A percentile compares a stretch with the other conserved stretches of the same genome.
Evolutionary conservation across 163 green algal species (phyloP).

Genomic region (Scenedesmus sp.): DNA sequence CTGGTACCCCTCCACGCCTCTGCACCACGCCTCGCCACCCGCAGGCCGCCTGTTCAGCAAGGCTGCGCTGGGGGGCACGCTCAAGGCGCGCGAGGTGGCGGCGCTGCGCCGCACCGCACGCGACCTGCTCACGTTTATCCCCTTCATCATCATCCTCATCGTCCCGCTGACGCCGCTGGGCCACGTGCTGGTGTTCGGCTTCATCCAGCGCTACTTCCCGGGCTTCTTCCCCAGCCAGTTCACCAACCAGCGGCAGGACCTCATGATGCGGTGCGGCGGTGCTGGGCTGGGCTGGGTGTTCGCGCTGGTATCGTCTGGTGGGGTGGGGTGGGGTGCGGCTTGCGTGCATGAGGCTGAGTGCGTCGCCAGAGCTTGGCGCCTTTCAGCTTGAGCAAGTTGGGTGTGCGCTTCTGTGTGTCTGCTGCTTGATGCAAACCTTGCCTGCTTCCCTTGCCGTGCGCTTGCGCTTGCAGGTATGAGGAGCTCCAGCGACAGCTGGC

Average conservation of each 20-base stretch:
- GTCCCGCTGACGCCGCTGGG: slow-evolving; percentile 95
- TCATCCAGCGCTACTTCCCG: slow-evolving; percentile 98
- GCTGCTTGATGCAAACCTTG: neutral
- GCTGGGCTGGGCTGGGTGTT: too few species aligned
- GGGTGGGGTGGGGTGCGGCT: neutral
- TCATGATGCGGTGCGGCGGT: slow-evolving; percentile 85
- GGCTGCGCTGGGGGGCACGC: slow-evolving; percentile 83
- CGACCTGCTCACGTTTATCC: slow-evolving; percentile 96
- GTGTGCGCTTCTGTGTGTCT: neutral
- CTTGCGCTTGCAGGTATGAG: slow-evolving; percentile 81
- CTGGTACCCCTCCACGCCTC: neutral
- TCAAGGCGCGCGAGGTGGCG: slow-evolving; percentile 94
- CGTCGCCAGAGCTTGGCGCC: too few species aligned
- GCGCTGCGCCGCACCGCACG: slow-evolving; percentile 90
- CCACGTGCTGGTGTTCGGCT: slow-evolving; percentile 97
- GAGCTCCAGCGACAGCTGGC: slow-evolving; percentile 85
- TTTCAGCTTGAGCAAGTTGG: too few species aligned
- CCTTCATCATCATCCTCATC: slow-evolving; percentile 98
- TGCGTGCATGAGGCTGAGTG: neutral
- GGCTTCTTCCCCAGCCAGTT: slow-evolving; percentile 98
- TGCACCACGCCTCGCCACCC: neutral
- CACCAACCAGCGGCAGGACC: slow-evolving; percentile 88
- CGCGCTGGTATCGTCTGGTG: too few species aligned
- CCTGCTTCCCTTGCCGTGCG: neutral
- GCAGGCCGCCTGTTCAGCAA: slow-evolving; percentile 80